Conservation (phyloP, 129 eudicot species). For the Kitagawia praeruptora region DNA sequence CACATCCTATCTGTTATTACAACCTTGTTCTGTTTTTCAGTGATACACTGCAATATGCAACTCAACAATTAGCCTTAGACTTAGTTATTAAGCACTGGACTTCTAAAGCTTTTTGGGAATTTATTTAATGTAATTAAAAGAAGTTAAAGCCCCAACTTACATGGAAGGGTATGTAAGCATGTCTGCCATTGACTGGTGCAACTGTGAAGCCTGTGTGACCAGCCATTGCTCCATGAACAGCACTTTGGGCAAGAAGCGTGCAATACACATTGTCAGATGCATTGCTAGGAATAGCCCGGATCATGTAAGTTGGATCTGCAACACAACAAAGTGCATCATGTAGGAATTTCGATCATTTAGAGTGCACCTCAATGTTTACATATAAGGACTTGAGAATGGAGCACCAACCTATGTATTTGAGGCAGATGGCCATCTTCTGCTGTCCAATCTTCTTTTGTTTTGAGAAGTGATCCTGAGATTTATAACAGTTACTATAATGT, state of each 20-base stretch:
- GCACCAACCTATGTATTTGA: slow-evolving; percentile 77
- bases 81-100: neutral
- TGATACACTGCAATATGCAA: slow-evolving; percentile 52
- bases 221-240: slow-evolving; percentile 99
- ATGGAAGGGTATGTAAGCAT: slow-evolving; percentile 72
- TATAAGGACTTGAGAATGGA: neutral
- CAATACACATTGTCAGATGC: slow-evolving; percentile 93
- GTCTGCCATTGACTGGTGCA: slow-evolving; percentile 79
- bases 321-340: slow-evolving; percentile 1
- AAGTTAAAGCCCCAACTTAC: slow-evolving; percentile 35
- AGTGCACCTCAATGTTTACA: neutral
- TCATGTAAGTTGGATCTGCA: slow-evolving; percentile 98
- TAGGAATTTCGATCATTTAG: neutral
- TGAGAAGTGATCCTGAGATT: slow-evolving; percentile 62
- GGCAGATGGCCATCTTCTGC: slow-evolving; percentile 50
- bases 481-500: slow-evolving; percentile 3
- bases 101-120: neutral
- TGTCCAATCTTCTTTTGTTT: slow-evolving; percentile 42
- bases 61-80: neutral
- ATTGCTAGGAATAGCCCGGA: slow-evolving; percentile 81
- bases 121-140: neutral
- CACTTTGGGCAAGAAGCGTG: slow-evolving; percentile 97
- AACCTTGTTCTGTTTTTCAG: slow-evolving; percentile 63
- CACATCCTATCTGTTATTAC: slow-evolving; percentile 96
- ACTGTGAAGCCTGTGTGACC: slow-evolving; percentile 89